Evolutionary conservation across 2,329 filamentous ascomycete species (phyloP).

Genomic region (Epicoccum sorghinum): DNA sequence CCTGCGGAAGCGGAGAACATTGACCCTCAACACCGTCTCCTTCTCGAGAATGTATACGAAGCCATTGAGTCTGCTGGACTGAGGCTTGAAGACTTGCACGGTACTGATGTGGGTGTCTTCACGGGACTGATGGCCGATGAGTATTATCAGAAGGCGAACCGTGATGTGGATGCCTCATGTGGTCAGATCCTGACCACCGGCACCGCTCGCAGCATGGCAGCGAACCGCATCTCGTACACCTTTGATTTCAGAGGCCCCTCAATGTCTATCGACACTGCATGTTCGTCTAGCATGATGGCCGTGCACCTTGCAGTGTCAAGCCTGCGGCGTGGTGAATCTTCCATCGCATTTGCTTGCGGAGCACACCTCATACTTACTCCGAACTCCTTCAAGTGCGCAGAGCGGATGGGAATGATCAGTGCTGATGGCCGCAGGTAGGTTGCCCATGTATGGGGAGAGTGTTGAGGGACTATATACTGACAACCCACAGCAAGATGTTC

Average conservation of each 20-base stretch:
- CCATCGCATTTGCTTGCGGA: slow-evolving; percentile 1
- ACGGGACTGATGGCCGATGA: slow-evolving; percentile 15
- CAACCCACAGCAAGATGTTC: slow-evolving; percentile 23
- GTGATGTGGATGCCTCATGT: slow-evolving; percentile 1
- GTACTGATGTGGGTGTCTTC: slow-evolving; percentile 14
- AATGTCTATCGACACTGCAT: slow-evolving; percentile 49
- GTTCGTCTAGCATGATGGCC: slow-evolving; percentile 39
- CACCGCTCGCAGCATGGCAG: slow-evolving; percentile 25
- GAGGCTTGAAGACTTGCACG: slow-evolving; percentile 9
- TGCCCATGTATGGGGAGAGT: neutral
- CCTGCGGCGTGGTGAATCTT: slow-evolving; percentile 18
- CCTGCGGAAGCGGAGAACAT: slow-evolving; percentile 23
- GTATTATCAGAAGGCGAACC: slow-evolving; percentile 1
- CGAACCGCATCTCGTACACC: slow-evolving; percentile 46
- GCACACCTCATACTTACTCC: slow-evolving; percentile 4
- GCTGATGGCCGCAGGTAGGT: neutral
- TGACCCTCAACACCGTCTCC: slow-evolving; percentile 30
- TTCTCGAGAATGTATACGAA: slow-evolving; percentile 30
- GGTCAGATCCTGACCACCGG: slow-evolving; percentile 27
- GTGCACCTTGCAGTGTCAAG: slow-evolving; percentile 23
- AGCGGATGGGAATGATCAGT: neutral
- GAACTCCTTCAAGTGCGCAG: slow-evolving; percentile 1
- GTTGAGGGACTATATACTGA: neutral
- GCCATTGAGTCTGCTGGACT: slow-evolving; percentile 17
- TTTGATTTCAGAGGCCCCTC: slow-evolving; percentile 44